Evolutionary conservation across 805 yeast genomes (phyloP), one percentile per base, ranked within the genome.

Genomic region (Candida peoriensis): DNA sequence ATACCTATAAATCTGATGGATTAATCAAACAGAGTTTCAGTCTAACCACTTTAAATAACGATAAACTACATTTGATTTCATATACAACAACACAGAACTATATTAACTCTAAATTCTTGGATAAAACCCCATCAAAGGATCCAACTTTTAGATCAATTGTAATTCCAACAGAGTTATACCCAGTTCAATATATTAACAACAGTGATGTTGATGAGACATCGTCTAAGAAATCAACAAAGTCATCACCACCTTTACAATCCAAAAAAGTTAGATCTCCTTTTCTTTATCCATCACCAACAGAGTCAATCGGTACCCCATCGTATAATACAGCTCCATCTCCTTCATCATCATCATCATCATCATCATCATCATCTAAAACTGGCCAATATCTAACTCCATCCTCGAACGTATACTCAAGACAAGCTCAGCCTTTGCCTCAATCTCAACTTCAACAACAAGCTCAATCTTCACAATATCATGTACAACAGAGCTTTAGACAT

Each of bases 21-120:
- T 56, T 81, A 5, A 60, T 77, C 45, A 81, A 81, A 50, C 85
- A 79, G 54, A 72, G 81, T 20, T 77, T 80, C 46, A 69, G 81
- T 4, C 57, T 78, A 24, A 66, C 74, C 7, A 70, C 80, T 7
- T 61, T 66, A 18, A 71, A 66, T 20, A 70, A 71, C 30, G 70
- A 70, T 30, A 76, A 73, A 39, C 54, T 75, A 18, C 88, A 82
- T 46, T 58, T 81, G 36, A 78, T 82, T 17, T 68, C 81, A 20
- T 81, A 81, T 54, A 60, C 64, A 23, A 53, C 61, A 4, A 43
- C 64, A 2, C 38, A 48, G 8, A 48, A 48, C 39, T 51, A 50
- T 24, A 45, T 50, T 17, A 52, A 52, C 26, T 54, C 54, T 17
- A 57, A 55, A 17, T 41, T 54, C 8, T 20, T 32, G 24, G 54